Evolutionary conservation across 495 filamentous ascomycete species (phyloP).

Genomic region (Immersiella caudata): DNA sequence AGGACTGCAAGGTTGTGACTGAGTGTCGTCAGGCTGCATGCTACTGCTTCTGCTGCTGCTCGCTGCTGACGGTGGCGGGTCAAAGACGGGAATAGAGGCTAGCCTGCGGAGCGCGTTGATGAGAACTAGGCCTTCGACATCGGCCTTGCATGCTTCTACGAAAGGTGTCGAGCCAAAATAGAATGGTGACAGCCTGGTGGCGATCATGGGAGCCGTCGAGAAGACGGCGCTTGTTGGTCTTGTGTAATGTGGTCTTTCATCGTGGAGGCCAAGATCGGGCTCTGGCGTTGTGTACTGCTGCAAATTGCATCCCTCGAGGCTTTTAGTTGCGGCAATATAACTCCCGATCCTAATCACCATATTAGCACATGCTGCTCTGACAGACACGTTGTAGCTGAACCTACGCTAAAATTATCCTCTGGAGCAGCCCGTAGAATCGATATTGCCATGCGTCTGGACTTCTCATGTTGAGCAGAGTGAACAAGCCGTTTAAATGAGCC

Average conservation of each 20-base stretch:
- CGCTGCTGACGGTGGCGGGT: background rate
- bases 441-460: slow-evolving; percentile 27
- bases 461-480: slow-evolving; percentile 26
- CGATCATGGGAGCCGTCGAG: slow-evolving; percentile 21
- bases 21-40: background rate
- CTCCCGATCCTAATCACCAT: slow-evolving; percentile 22
- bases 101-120: slow-evolving; percentile 28
- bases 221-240: slow-evolving; percentile 21
- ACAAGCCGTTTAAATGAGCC: slow-evolving; percentile 30
- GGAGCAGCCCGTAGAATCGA: slow-evolving; percentile 27
- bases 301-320: background rate
- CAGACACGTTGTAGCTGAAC: background rate
- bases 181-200: slow-evolving; percentile 29
- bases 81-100: slow-evolving; percentile 12
- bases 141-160: slow-evolving; percentile 31
- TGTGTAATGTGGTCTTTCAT: slow-evolving; percentile 13
- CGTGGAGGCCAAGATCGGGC: background rate
- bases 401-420: slow-evolving; percentile 28
- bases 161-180: slow-evolving; percentile 24
- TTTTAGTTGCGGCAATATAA: slow-evolving; percentile 28
- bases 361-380: background rate
- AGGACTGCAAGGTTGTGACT: background rate
- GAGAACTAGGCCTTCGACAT: slow-evolving; percentile 28
- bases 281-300: background rate
- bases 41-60: slow-evolving; percentile 5